Evolutionary conservation across 306 rosid species (phyloP).

Genomic region (Cicer arietinum): DNA sequence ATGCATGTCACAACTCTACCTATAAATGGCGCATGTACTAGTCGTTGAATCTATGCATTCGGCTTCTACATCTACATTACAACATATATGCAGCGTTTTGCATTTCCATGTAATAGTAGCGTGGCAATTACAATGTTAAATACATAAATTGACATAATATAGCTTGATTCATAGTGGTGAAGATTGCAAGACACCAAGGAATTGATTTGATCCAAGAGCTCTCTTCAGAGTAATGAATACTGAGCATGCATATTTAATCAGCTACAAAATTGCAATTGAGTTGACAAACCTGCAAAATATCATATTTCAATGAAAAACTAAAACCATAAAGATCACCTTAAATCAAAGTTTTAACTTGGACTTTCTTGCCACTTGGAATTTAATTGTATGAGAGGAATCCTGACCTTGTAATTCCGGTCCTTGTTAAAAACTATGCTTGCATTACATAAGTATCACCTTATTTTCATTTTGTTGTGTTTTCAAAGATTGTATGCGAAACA

Average conservation of each 20-base stretch:
- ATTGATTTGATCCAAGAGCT: constrained; percentile 43
- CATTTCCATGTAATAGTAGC: constrained; percentile 37
- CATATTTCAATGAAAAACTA: constrained; percentile 32
- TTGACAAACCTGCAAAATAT: constrained; percentile 46
- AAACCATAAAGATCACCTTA: constrained; percentile 35
- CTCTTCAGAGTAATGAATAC: constrained; percentile 33
- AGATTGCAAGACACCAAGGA: constrained; percentile 38
- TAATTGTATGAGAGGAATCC: constrained; percentile 27
- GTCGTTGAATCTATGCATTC: constrained; percentile 21
- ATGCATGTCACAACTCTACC: neutral
- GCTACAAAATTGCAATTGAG: constrained; percentile 52
- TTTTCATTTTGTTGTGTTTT: neutral
- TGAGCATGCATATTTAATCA: constrained; percentile 44
- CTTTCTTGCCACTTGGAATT: constrained; percentile 5
- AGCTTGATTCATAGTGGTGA: constrained; percentile 36
- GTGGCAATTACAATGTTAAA: constrained; percentile 42
- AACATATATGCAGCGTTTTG: constrained; percentile 39
- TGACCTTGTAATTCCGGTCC: constrained; percentile 26
- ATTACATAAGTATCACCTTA: constrained; percentile 4
- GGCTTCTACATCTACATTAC: constrained; percentile 27
- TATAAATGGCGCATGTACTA: neutral
- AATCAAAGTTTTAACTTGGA: constrained; percentile 27
- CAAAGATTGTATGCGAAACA: neutral
- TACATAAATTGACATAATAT: constrained; percentile 28
- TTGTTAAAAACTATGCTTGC: constrained; percentile 26